phyloP scores from a whole-genome alignment of 2,329 filamentous ascomycete species.

The Cladosporium sp. region DNA sequence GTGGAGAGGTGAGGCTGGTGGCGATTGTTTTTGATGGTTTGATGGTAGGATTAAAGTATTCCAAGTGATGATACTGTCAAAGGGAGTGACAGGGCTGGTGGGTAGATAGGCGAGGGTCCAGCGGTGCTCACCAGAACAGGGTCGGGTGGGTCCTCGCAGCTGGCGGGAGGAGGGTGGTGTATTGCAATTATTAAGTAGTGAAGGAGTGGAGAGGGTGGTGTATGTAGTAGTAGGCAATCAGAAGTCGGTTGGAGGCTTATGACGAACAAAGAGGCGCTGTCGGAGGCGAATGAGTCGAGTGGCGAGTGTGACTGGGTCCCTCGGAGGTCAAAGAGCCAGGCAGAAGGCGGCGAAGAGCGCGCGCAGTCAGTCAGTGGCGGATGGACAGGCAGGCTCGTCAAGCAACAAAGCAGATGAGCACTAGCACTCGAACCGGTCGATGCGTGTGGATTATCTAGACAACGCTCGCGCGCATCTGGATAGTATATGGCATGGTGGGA shows the following conservation, averaged over 20 bases:
- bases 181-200: constrained; percentile 2
- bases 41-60: constrained; percentile 1
- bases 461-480: constrained; percentile 2
- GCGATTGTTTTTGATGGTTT: neutral
- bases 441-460: constrained; percentile 1
- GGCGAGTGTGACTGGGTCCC: constrained; percentile 13
- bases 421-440: constrained; percentile 1
- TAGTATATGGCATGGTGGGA: neutral
- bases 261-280: constrained; percentile 17
- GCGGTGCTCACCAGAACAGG: constrained; percentile 19
- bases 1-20: neutral
- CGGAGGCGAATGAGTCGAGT: constrained; percentile 16
- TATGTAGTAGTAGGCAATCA: neutral
- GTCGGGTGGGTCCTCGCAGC: constrained; percentile 20
- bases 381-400: constrained; percentile 6
- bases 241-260: constrained; percentile 7
- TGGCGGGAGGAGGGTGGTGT: constrained; percentile 5
- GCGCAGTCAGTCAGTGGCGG: constrained; percentile 7
- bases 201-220: constrained; percentile 17
- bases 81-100: constrained; percentile 16
- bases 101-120: constrained; percentile 15
- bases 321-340: constrained; percentile 17
- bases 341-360: constrained; percentile 14
- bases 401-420: constrained; percentile 4
- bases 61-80: constrained; percentile 2